Evolutionary conservation across 116 monocot genomes (phyloP), one percentile per base, ranked within the genome.

Genomic region (Cymodocea nodosa): DNA sequence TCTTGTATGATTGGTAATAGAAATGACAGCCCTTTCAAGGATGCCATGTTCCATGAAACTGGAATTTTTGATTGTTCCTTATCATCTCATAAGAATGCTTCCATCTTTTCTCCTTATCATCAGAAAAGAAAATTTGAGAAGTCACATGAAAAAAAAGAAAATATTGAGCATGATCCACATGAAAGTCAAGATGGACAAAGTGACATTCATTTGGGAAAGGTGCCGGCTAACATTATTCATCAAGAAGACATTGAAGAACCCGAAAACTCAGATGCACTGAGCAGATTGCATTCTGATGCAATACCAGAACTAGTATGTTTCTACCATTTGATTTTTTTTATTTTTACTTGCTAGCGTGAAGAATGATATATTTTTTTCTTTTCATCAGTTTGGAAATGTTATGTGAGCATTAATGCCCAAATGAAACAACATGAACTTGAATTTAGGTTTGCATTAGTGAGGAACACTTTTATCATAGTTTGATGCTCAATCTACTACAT

Each of bases 91-190:
- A 66, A 76, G 30, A 53, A 53, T 12, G 44, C 50, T 30, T 65
- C 51, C 62, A 16, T 54, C 68, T 61, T 80, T 53, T 71, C 74
- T 56, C 74, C 74, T 48, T 13, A 66, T 24, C 19, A 69, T 72
- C 68, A 70, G 50, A 63, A 59, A 66, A 67, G 68, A 0, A 75
- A 76, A 62, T 58, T 63, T 52, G 59, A 64, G 51, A 15, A 35
- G 59, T 60, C 39, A 60, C 10, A 36, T 20, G 52, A 63, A n/a
- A 53, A 84, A 25, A 75, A 78, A 67, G 78, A 79, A 72, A 79
- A 77, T 70, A 1, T 50, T 52, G 68, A 72, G 23, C 17, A 54
- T 37, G 20, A 15, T 30, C 51, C 50, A 60, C n/a, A 70, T 59
- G 8, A 63, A 59, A 71, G 19, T 3, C 15, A 35, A 35, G 67